Percentiles rank a stretch among this genome's conserved stretches.
Evolutionary conservation across 805 yeast species (phyloP).

Genomic region (Metschnikowia borealis): DNA sequence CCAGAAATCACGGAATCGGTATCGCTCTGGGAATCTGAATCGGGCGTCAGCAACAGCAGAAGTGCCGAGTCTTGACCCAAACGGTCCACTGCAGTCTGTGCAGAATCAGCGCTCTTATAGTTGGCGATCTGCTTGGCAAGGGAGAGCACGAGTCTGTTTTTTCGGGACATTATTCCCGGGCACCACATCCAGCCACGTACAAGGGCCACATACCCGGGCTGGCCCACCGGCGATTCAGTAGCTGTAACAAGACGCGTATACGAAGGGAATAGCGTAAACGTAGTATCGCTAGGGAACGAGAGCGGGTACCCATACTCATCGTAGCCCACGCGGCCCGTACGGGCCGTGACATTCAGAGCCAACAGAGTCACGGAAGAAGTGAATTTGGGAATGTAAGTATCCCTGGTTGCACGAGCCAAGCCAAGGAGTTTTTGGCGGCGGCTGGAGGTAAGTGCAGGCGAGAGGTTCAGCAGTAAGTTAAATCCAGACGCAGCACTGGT

Average conservation of each 20-base stretch:
- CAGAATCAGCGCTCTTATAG: slow-evolving; percentile 21
- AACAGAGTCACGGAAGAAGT: slow-evolving; percentile 46
- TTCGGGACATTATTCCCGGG: slow-evolving; percentile 68
- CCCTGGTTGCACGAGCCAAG: slow-evolving; percentile 52
- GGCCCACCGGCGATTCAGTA: slow-evolving; percentile 8
- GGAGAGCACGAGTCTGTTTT: slow-evolving; percentile 63
- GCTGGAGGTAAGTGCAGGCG: slow-evolving; percentile 14
- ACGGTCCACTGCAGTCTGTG: slow-evolving; percentile 15
- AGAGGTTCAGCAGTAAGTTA: slow-evolving; percentile 4
- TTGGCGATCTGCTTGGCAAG: slow-evolving; percentile 66
- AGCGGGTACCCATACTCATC: slow-evolving; percentile 18
- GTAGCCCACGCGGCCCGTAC: slow-evolving; percentile 15
- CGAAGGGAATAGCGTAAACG: slow-evolving; percentile 47
- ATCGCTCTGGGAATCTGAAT: slow-evolving; percentile 7
- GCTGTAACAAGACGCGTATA: slow-evolving; percentile 29
- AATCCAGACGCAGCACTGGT: neutral
- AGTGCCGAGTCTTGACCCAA: slow-evolving; percentile 11
- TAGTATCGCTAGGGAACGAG: slow-evolving; percentile 52
- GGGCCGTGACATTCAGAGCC: slow-evolving; percentile 42
- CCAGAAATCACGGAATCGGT: slow-evolving; percentile 12
- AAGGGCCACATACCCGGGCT: slow-evolving; percentile 46
- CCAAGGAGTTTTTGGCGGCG: slow-evolving; percentile 48
- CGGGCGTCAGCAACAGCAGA: slow-evolving; percentile 5
- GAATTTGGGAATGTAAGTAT: slow-evolving; percentile 51
- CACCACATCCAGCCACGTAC: slow-evolving; percentile 71